Percentiles rank a stretch among this genome's conserved stretches.
phyloP scores from a whole-genome alignment of 257 asterid genomes.

The Ophiorrhiza pumila region DNA sequence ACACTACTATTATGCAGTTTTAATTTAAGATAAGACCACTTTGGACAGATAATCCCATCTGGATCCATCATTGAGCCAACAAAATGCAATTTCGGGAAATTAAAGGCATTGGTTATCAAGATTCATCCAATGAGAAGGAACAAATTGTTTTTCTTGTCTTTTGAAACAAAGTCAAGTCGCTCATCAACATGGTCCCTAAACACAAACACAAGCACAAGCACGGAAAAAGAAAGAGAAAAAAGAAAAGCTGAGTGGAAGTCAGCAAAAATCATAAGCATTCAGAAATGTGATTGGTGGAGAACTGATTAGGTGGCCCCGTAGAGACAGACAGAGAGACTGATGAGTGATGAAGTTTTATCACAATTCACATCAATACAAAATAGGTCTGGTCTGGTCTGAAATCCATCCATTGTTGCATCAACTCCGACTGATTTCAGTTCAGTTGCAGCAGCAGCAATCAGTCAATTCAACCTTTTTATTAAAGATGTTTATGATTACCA shows the following conservation, averaged over 20 bases:
- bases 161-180: neutral
- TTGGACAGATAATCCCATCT: too few relatives aligned
- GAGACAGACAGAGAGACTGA: neutral
- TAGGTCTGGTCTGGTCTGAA: constrained; percentile 11
- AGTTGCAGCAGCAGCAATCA: constrained; percentile 13
- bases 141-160: too few relatives aligned
- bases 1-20: too few relatives aligned
- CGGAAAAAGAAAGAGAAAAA: neutral
- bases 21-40: too few relatives aligned
- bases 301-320: neutral
- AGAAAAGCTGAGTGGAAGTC: neutral
- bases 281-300: constrained; percentile 12
- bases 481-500: constrained; percentile 19
- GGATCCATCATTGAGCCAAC: too few relatives aligned
- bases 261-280: neutral
- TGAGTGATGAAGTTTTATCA: constrained; percentile 5
- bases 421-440: constrained; percentile 11
- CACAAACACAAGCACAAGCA: neutral
- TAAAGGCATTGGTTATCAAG: too few relatives aligned
- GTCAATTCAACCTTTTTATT: constrained; percentile 15
- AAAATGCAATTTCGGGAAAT: too few relatives aligned
- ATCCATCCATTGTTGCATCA: constrained; percentile 5
- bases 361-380: constrained; percentile 13
- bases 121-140: too few relatives aligned
- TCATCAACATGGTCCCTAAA: neutral